These are phyloP conservation scores for Camelina hispida DNA, from an alignment of 345 rosid genomes.

Conservation along the genomic window DNA sequence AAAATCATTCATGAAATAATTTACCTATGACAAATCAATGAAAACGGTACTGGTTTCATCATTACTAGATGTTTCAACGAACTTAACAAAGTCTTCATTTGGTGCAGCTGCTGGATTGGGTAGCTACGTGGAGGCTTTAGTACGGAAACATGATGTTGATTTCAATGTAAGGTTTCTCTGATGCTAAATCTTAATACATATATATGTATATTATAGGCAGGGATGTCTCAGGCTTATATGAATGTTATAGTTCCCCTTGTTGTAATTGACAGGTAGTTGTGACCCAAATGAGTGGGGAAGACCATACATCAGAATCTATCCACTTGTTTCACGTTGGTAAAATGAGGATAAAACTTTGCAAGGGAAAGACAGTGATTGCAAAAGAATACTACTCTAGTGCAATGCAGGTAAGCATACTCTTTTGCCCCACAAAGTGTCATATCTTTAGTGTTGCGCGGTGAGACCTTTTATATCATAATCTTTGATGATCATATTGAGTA, in stretches of 20 bases:
- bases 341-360: constrained; percentile 94
- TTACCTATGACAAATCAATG: not conserved
- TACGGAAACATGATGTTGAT: constrained; percentile 85
- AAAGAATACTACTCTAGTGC: constrained; percentile 87
- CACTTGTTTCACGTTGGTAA: constrained; percentile 89
- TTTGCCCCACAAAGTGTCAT: not conserved
- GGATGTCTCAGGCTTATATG: not conserved
- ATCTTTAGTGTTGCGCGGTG: not conserved
- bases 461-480: not conserved
- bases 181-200: not conserved
- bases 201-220: not conserved
- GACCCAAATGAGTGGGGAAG: constrained; percentile 75
- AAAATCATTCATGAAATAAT: not conserved
- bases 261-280: constrained; percentile 67
- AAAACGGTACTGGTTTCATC: not conserved
- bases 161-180: constrained; percentile 65
- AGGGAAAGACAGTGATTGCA: constrained; percentile 69
- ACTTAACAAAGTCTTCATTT: constrained; percentile 34
- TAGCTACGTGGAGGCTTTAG: constrained; percentile 93
- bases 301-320: constrained; percentile 75
- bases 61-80: constrained; percentile 5
- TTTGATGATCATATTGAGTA: constrained; percentile 40
- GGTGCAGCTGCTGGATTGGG: constrained; percentile 94
- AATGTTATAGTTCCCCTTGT: constrained; percentile 4
- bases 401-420: constrained; percentile 70